Base-by-base conservation (phyloP, 73 alveolate genomes). In the Strombidium stylifer region DNA sequence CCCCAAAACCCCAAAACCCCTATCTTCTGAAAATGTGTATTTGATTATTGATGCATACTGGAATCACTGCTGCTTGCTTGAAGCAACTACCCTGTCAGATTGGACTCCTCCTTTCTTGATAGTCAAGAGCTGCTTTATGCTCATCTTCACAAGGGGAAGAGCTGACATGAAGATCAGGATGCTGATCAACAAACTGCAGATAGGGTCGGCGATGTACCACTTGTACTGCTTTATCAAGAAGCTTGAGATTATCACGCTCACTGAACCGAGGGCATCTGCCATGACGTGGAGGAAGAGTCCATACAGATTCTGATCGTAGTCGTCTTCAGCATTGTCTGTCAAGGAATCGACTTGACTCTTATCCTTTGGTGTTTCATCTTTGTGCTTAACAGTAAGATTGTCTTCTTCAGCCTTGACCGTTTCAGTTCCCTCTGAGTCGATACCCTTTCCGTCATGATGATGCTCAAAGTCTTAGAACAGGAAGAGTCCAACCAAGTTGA, bases 241-340 rank as follows among this genome's bases (percentile, higher is more conserved):
- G 0, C 95, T 71, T 26, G 98, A 91, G 18, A 91, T 69, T 21
- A 94, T 86, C 15, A 93, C 97, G 23, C 96, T 98, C 16, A 94
- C 97, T 75, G 97, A 86, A 21, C 99, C 99, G 21, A 94, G 64
- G 18, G 99, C 83, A 84, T 91, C 99, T 12, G 98, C 99, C 36
- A 94, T 70, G 59, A 91, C 84, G 62, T 94, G 99, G 26, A 94
- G 85, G 74, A 84, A 94, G 27, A 94, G 93, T 30, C 98, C 98
- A 48, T 71, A 44, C 37, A 91, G 47, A 79, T 83, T 85, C 51
- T 76, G 90, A 78, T 83, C 76, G 47, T 76, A 60, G 57, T 76
- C 82, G 21, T 75, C 64, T n/a, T n/a, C n/a, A n/a, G n/a, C n/a
- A n/a, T n/a, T n/a, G n/a, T n/a, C n/a, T n/a, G n/a, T n/a, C n/a